phyloP scores from a whole-genome alignment of 2,329 filamentous ascomycete genomes.

The Penicillium glabrum region DNA sequence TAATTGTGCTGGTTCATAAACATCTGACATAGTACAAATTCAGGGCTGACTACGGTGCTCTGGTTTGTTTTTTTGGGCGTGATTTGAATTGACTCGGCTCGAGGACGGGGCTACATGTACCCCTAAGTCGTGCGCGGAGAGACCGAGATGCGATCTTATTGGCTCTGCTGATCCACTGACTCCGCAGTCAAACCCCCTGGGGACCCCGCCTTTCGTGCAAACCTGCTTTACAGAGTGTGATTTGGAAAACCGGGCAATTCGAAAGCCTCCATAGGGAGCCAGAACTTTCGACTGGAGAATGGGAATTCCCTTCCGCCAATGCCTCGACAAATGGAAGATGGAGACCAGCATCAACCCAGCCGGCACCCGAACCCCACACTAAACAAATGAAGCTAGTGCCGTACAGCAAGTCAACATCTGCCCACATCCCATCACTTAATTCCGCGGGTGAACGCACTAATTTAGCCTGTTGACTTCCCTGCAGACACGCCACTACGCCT shows the following conservation, averaged over 20 bases:
- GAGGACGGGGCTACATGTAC: no score
- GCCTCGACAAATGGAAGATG: not conserved
- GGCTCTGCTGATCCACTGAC: not conserved
- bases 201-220: not conserved
- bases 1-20: no score
- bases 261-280: no score
- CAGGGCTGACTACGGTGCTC: no score
- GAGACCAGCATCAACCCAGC: not conserved
- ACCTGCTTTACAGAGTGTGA: not conserved
- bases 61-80: no score
- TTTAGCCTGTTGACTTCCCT: constrained; percentile 5
- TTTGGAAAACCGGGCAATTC: no score
- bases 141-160: not conserved
- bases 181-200: not conserved
- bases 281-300: not conserved
- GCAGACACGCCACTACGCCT: constrained; percentile 3
- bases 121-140: no score
- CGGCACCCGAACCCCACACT: not conserved
- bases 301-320: not conserved
- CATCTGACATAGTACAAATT: no score
- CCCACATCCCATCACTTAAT: not conserved
- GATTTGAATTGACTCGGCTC: no score
- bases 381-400: not conserved
- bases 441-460: constrained; percentile 1
- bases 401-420: not conserved